Evolutionary conservation across 805 yeast species (phyloP).

Genomic region (Candida jianshihensis): DNA sequence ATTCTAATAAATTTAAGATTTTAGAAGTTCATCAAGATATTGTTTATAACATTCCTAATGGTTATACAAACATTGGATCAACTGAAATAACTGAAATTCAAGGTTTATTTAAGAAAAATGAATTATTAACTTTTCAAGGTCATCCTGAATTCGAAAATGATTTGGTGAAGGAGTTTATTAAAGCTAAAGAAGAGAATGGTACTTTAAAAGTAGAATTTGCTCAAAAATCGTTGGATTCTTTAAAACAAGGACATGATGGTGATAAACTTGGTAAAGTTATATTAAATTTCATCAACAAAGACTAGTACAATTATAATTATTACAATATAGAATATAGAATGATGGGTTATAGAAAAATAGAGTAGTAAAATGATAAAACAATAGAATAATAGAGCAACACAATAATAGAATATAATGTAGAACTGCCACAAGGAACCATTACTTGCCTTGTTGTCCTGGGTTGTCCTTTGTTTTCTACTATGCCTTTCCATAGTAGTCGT

Average conservation of each 20-base stretch:
- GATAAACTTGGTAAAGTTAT: neutral
- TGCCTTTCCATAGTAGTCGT: neutral
- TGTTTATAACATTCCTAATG: conserved; percentile 37
- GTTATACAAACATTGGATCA: conserved; percentile 41
- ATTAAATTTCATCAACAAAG: neutral
- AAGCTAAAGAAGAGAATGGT: neutral
- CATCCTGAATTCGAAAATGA: conserved; percentile 71
- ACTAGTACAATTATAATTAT: neutral
- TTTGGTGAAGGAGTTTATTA: conserved; percentile 12
- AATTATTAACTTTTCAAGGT: conserved; percentile 71
- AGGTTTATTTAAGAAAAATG: conserved; percentile 50
- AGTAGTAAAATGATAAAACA: neutral
- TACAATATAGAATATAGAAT: too few species aligned
- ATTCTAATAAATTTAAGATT: conserved; percentile 27
- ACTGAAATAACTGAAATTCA: conserved; percentile 54
- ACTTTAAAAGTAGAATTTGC: conserved; percentile 1
- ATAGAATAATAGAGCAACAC: too few species aligned
- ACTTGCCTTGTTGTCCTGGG: neutral
- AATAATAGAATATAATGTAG: neutral
- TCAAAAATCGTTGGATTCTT: neutral
- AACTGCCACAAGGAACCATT: neutral
- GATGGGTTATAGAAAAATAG: too few species aligned
- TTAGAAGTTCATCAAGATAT: conserved; percentile 57
- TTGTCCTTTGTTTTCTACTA: neutral
- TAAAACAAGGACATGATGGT: neutral